Evolutionary conservation across 257 asterid species (phyloP), one percentile per base, ranked within the genome.

Genomic region (Asclepias syriaca): DNA sequence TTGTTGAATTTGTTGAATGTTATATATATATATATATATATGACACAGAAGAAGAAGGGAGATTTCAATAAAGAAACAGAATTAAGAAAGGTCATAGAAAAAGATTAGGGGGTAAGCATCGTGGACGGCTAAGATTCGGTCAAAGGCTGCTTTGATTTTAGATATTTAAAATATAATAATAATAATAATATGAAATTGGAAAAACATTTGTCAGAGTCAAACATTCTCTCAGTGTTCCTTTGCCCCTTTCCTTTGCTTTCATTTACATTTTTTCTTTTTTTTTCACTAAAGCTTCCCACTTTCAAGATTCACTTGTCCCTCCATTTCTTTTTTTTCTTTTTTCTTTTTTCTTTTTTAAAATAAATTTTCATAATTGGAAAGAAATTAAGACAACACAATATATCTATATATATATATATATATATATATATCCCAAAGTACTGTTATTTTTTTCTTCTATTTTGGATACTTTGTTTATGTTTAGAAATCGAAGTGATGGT

Each of bases 41-140:
- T 24, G n/a, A n/a, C n/a, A 10, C 13, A 10, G 34, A 29, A 29
- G 32, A 29, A n/a, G 27, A 29, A 29, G 34, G 34, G 34, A 29
- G 3, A 29, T 29, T 29, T 29, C 34, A 29, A 29, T 29, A 29
- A 34, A 34, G 3, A 3, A 34, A 34, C 1, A 34, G 40, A 71
- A 27, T 37, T 69, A 63, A 57, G 22, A 66, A 59, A 69, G 56
- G 68, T 34, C 39, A 34, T n/a, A 66, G 75, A 75, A 77, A 75
- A 8, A 15, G 72, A 68, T 21, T 43, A 12, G 16, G 53, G 70
- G 48, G 7, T 43, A 65, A 63, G 70, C 72, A 55, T 50, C 72
- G 74, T 78, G 81, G 83, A 81, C 77, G 84, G 87, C 82, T 73
- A 69, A 83, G 89, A 90, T 82, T 85, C 80, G 87, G 96, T 90